phyloP scores from a whole-genome alignment of 2,329 filamentous ascomycete species.

The Rhinocladiella mackenziei region DNA sequence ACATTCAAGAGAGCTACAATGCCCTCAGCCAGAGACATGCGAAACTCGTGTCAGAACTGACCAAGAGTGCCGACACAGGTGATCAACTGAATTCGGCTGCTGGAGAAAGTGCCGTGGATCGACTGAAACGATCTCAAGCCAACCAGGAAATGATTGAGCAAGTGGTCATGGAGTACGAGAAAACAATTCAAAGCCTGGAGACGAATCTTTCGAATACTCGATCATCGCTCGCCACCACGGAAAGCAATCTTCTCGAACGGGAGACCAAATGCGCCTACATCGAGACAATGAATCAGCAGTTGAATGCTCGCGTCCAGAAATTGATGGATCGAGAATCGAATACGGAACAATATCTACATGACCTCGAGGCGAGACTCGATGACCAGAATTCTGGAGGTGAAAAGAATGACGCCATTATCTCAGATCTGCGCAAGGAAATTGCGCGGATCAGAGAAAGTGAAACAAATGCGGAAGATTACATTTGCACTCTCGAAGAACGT shows the following conservation, averaged over 20 bases:
- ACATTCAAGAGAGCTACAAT: slow-evolving; percentile 91
- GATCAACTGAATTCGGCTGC: slow-evolving; percentile 56
- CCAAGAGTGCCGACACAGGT: slow-evolving; percentile 67
- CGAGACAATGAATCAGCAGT: slow-evolving; percentile 85
- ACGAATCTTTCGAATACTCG: slow-evolving; percentile 86
- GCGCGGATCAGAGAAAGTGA: slow-evolving; percentile 84
- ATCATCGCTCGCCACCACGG: slow-evolving; percentile 73
- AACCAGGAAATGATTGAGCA: slow-evolving; percentile 95
- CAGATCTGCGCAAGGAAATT: slow-evolving; percentile 87
- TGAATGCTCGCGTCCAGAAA: slow-evolving; percentile 88
- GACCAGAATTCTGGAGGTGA: slow-evolving; percentile 89
- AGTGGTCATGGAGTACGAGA: slow-evolving; percentile 95
- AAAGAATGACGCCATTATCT: slow-evolving; percentile 79
- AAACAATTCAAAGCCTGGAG: slow-evolving; percentile 92
- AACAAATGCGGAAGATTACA: slow-evolving; percentile 87
- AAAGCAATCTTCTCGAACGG: slow-evolving; percentile 83
- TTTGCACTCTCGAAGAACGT: slow-evolving; percentile 91
- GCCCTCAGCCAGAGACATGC: slow-evolving; percentile 88
- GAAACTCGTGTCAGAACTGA: slow-evolving; percentile 91
- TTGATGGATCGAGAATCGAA: slow-evolving; percentile 84
- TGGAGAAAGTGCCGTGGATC: slow-evolving; percentile 76
- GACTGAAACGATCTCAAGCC: slow-evolving; percentile 88
- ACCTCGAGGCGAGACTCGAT: slow-evolving; percentile 85
- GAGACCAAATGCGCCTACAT: slow-evolving; percentile 91
- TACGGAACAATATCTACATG: slow-evolving; percentile 88